Evolutionary conservation across 306 rosid species (phyloP), one percentile per base, ranked within the genome.

Genomic region (Sophora flavescens): DNA sequence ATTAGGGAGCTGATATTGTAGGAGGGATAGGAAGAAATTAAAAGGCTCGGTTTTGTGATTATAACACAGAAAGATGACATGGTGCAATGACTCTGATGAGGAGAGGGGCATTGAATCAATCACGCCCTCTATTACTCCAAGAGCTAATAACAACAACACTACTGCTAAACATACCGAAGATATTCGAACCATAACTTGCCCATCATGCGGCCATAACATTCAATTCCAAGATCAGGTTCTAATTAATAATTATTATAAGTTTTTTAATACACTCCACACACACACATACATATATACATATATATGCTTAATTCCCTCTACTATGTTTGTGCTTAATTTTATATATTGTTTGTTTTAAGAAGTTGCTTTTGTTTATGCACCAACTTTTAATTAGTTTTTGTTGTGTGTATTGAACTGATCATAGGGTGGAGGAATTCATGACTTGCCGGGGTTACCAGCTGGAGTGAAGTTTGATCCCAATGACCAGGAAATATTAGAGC

Each of bases 381-480:
- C n/a, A 33, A 6, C 11, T 1, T 28, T 45, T 13, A 26, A 7
- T 9, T 28, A 32, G 6, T n/a, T 63, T 54, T n/a, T 32, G 4
- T 18, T 70, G 30, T 70, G 3, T 50, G 15, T 18, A 22, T 22
- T 22, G 44, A 39, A 63, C 5, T 35, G 5, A 41, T 44, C 2
- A 30, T 30, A 3, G 59, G 57, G 84, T 89, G 89, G 85, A 8
- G 89, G 89, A 52, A 87, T 90, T 62, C 83, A 87, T 48, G 93
- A 88, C 39, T 87, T 92, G 85, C 92, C 95, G 33, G 93, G 92
- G 51, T 70, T 92, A 51, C 99, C 99, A 51, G 92, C 92, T 18
- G 99, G 99, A 17, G 89, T 92, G 78, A 95, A 92, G 63, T 95
- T 95, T 62, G 97, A 95, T 72, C 99, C 99, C 0, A 95, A 87